Evolutionary conservation across 306 rosid genomes (phyloP).

Genomic region (Trifolium repens): DNA sequence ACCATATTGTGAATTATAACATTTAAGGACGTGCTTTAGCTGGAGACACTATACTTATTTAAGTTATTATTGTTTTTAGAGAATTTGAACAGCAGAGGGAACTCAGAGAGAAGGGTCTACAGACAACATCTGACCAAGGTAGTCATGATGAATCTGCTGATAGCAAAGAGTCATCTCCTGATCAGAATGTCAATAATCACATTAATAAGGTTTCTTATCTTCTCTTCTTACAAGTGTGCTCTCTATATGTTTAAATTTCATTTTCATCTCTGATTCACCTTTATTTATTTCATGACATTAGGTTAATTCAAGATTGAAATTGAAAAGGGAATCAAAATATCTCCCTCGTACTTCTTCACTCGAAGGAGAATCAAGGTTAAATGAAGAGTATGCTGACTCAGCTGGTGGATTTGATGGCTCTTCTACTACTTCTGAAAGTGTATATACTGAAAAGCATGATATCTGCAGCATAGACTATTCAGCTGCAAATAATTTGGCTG

Average conservation of each 20-base stretch:
- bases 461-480: conserved; percentile 67
- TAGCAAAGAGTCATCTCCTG: conserved; percentile 66
- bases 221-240: conserved; percentile 20
- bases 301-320: conserved; percentile 72
- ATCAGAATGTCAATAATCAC: conserved; percentile 66
- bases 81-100: conserved; percentile 99
- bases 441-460: conserved; percentile 87
- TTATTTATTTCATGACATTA: conserved; percentile 48
- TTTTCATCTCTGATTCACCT: conserved; percentile 36
- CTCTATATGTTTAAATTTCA: conserved; percentile 8
- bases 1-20: conserved; percentile 41
- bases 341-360: conserved; percentile 53
- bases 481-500: conserved; percentile 60
- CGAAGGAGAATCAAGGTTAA: conserved; percentile 63
- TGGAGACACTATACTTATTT: conserved; percentile 43
- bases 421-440: conserved; percentile 85
- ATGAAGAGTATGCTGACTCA: conserved; percentile 82
- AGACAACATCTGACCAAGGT: conserved; percentile 72
- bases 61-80: conserved; percentile 60
- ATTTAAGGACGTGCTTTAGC: conserved; percentile 43
- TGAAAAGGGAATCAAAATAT: conserved; percentile 66
- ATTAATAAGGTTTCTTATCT: conserved; percentile 65
- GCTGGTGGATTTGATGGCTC: conserved; percentile 86
- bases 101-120: conserved; percentile 94
- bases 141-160: conserved; percentile 67